Conservation (phyloP, 352 stramenopile genomes). For the Peronosclerospora sorghi region DNA sequence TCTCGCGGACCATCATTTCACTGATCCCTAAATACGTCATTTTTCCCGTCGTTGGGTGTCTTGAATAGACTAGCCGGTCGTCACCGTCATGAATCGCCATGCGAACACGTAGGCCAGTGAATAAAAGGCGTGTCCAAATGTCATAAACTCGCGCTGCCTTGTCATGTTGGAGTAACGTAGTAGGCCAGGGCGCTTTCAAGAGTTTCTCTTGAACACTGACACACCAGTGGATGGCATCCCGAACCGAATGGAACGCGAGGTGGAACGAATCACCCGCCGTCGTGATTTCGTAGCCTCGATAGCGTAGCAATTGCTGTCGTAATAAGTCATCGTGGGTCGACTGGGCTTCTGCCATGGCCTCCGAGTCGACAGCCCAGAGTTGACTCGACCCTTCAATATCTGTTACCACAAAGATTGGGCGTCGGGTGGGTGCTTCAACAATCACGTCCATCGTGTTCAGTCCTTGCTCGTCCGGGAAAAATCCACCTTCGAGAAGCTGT, state of each 20-base stretch:
- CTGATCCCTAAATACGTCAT: slow-evolving; percentile 64
- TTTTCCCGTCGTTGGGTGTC: slow-evolving; percentile 64
- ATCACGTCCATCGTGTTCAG: slow-evolving; percentile 21
- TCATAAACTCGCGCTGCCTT: slow-evolving; percentile 36
- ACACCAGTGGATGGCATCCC: slow-evolving; percentile 54
- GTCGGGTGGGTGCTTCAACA: slow-evolving; percentile 33
- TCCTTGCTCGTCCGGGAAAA: slow-evolving; percentile 29
- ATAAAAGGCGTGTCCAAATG: slow-evolving; percentile 45
- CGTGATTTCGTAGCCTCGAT: slow-evolving; percentile 73
- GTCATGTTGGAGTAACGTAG: slow-evolving; percentile 29
- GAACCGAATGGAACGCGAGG: slow-evolving; percentile 59
- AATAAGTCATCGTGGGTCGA: slow-evolving; percentile 64
- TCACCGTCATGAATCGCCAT: slow-evolving; percentile 74
- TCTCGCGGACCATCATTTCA: slow-evolving; percentile 55
- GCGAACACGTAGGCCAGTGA: slow-evolving; percentile 59
- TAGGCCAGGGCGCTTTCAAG: slow-evolving; percentile 44
- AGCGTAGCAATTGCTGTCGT: slow-evolving; percentile 36
- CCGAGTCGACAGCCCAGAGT: slow-evolving; percentile 38
- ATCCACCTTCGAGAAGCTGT: slow-evolving; percentile 47
- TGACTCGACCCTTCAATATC: slow-evolving; percentile 74
- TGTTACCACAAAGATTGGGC: slow-evolving; percentile 68
- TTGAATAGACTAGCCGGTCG: slow-evolving; percentile 45
- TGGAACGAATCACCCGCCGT: slow-evolving; percentile 71
- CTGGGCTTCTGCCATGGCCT: slow-evolving; percentile 53
- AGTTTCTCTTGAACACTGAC: slow-evolving; percentile 57